These are phyloP conservation scores for Citrus maxima DNA, from an alignment of 345 rosid species.

Conservation along the genomic window DNA sequence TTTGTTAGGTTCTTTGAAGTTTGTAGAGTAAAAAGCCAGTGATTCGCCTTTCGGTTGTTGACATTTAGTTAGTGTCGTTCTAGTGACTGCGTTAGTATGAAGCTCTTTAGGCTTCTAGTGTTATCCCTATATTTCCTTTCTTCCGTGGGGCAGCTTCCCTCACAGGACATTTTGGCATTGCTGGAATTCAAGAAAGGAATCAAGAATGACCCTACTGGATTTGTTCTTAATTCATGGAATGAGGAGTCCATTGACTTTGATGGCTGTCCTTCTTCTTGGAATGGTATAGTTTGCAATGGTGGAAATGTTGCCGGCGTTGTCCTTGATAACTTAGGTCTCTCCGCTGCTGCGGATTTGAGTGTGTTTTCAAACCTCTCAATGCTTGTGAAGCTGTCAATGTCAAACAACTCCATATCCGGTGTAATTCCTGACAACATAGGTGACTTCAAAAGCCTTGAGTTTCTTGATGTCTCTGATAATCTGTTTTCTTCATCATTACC, in stretches of 20 bases:
- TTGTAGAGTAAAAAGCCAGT: constrained; percentile 16
- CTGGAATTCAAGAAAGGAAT: constrained; percentile 94
- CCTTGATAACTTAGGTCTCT: constrained; percentile 70
- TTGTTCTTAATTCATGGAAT: constrained; percentile 88
- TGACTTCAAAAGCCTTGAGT: constrained; percentile 68
- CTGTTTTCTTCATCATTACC: constrained; percentile 66
- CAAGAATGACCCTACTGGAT: constrained; percentile 96
- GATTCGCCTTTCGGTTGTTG: constrained; percentile 6
- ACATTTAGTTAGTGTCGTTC: constrained; percentile 12
- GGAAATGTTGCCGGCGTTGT: constrained; percentile 89
- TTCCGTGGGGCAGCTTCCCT: constrained; percentile 88
- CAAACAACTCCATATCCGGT: constrained; percentile 83
- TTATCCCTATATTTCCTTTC: constrained; percentile 43
- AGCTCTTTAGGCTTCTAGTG: constrained; percentile 42
- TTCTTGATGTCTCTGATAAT: constrained; percentile 76
- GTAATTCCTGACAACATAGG: constrained; percentile 60
- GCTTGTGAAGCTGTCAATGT: constrained; percentile 88
- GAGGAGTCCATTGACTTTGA: constrained; percentile 92
- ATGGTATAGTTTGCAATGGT: constrained; percentile 88
- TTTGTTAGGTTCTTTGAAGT: constrained; percentile 15
- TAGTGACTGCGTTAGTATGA: constrained; percentile 36
- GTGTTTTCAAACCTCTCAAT: constrained; percentile 74
- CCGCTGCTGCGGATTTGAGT: constrained; percentile 81
- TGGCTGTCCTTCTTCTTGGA: constrained; percentile 98
- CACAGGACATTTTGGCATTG: constrained; percentile 91